Conservation (phyloP, 2,329 filamentous ascomycete species). For the Metarhizium brunneum region DNA sequence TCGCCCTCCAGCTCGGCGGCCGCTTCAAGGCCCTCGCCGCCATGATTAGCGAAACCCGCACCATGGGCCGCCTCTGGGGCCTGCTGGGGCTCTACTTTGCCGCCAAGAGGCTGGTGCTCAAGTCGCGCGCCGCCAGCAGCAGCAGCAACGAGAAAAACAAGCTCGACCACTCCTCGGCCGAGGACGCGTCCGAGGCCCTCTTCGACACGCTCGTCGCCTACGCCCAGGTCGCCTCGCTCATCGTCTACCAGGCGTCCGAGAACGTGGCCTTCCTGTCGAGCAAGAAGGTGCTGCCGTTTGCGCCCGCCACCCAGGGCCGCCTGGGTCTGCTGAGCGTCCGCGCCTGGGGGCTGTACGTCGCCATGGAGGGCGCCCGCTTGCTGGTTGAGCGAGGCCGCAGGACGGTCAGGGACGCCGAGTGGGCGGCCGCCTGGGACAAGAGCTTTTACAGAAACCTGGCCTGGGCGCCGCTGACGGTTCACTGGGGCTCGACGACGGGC, state of each 20-base stretch:
- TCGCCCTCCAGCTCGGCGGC: slow-evolving; percentile 38
- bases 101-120: slow-evolving; percentile 40
- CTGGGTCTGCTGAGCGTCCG: slow-evolving; percentile 66
- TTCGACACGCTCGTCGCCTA: slow-evolving; percentile 47
- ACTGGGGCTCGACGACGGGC: slow-evolving; percentile 63
- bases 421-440: slow-evolving; percentile 49
- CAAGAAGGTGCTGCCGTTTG: slow-evolving; percentile 59
- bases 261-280: slow-evolving; percentile 70
- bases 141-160: slow-evolving; percentile 10
- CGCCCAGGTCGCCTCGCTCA: slow-evolving; percentile 58
- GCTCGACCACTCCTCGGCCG: slow-evolving; percentile 21
- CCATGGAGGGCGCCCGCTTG: slow-evolving; percentile 64
- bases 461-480: slow-evolving; percentile 74
- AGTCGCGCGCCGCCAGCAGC: slow-evolving; percentile 14
- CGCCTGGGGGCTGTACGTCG: slow-evolving; percentile 73
- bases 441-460: slow-evolving; percentile 60
- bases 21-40: slow-evolving; percentile 52
- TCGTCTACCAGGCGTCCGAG: slow-evolving; percentile 70
- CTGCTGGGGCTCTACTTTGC: slow-evolving; percentile 65
- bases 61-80: slow-evolving; percentile 69
- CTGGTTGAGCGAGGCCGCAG: slow-evolving; percentile 34
- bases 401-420: slow-evolving; percentile 27
- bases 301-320: slow-evolving; percentile 44
- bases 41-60: slow-evolving; percentile 61
- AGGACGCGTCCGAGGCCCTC: slow-evolving; percentile 23